Evolutionary conservation across 768 basidiomycete genomes (phyloP).

Genomic region (Boletus eberwhitei): DNA sequence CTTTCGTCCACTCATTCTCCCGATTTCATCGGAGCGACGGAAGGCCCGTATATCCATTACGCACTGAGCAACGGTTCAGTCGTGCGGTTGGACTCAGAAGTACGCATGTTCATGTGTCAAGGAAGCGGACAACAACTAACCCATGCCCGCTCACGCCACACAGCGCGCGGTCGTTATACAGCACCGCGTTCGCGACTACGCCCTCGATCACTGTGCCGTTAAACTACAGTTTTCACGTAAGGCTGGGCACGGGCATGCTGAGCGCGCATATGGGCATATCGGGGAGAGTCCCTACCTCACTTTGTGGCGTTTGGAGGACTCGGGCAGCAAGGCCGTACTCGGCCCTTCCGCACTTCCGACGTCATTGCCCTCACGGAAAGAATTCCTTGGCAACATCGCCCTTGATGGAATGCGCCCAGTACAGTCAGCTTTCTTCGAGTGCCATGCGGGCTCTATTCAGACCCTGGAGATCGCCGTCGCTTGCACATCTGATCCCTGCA

Average conservation of each 20-base stretch:
- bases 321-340: constrained; percentile 4
- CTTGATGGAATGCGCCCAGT: constrained; percentile 5
- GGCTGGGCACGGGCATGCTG: neutral
- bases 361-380: constrained; percentile 5
- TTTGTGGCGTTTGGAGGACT: constrained; percentile 18
- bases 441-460: constrained; percentile 15
- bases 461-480: constrained; percentile 22
- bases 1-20: constrained; percentile 19
- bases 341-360: constrained; percentile 8
- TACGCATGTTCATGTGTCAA: neutral
- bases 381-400: constrained; percentile 18
- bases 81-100: constrained; percentile 20
- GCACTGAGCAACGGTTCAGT: constrained; percentile 18
- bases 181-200: constrained; percentile 24
- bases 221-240: constrained; percentile 7
- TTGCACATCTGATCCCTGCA: constrained; percentile 20
- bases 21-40: constrained; percentile 20
- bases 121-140: neutral
- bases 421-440: constrained; percentile 14
- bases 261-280: constrained; percentile 13
- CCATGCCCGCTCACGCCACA: neutral
- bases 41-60: constrained; percentile 5
- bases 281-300: constrained; percentile 15
- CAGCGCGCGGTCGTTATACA: constrained; percentile 21
- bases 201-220: constrained; percentile 20